Evolutionary conservation across 2,329 filamentous ascomycete species (phyloP).

Genomic region (Gremmenia infestans): DNA sequence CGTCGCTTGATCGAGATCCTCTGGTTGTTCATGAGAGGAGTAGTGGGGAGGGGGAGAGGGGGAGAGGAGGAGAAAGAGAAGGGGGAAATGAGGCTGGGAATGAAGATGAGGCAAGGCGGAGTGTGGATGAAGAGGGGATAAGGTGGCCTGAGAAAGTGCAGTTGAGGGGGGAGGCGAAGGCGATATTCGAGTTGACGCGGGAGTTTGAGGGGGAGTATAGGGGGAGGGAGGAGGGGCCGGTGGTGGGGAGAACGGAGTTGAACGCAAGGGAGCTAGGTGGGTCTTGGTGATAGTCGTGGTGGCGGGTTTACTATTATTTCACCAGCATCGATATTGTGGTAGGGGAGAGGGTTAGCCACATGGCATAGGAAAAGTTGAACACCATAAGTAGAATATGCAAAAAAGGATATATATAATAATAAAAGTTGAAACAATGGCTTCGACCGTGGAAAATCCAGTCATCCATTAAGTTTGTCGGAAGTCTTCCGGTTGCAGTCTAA

Average conservation of each 20-base stretch:
- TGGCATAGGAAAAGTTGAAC: too few species aligned
- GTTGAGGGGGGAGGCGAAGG: not conserved
- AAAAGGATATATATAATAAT: too few species aligned
- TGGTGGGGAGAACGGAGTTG: not conserved
- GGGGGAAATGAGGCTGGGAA: accelerated
- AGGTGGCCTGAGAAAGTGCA: not conserved
- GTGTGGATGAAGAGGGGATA: not conserved
- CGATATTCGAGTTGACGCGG: not conserved
- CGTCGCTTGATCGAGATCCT: not conserved
- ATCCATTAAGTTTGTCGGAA: too few species aligned
- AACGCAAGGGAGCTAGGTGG: not conserved
- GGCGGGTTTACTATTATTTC: too few species aligned
- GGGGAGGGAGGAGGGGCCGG: not conserved
- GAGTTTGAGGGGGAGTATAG: not conserved
- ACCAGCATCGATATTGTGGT: too few species aligned
- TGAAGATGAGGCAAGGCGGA: not conserved
- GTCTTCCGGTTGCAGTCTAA: too few species aligned
- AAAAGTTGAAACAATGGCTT: too few species aligned
- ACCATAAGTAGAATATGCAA: too few species aligned
- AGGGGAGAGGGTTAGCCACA: too few species aligned
- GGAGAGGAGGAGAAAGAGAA: too few species aligned
- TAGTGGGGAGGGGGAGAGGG: not conserved
- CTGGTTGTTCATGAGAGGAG: not conserved
- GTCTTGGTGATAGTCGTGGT: too few species aligned
- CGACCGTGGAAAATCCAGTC: too few species aligned